These are phyloP conservation scores for Solanum clarkiae DNA, from an alignment of 257 asterid species.

Conservation along the genomic window DNA sequence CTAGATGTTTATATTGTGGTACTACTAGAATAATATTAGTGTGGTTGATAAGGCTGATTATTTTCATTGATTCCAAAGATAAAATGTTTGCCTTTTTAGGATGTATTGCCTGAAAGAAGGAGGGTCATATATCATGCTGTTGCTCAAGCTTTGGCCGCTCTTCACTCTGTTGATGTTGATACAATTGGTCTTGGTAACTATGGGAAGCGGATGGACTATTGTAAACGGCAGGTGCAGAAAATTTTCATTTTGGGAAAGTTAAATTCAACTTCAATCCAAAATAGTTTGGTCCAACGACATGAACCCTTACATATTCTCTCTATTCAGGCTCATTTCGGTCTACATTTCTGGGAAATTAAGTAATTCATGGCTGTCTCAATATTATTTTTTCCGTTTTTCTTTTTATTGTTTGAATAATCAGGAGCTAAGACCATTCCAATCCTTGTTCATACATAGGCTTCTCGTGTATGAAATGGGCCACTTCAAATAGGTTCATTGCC, in stretches of 20 bases:
- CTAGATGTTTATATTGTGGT: not conserved
- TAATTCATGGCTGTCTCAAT: too few relatives aligned
- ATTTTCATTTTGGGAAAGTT: not conserved
- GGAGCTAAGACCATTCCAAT: too few relatives aligned
- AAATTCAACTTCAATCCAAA: not conserved
- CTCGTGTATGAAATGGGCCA: too few relatives aligned
- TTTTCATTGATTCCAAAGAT: not conserved
- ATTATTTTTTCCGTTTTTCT: too few relatives aligned
- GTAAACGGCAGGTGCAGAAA: conserved; percentile 72
- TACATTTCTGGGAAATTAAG: not conserved
- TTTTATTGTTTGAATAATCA: too few relatives aligned
- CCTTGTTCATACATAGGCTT: too few relatives aligned
- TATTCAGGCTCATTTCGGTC: not conserved
- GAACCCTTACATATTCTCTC: not conserved
- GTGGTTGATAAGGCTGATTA: not conserved
- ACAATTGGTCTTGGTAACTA: conserved; percentile 60
- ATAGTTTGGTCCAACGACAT: not conserved
- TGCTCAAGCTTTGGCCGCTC: conserved; percentile 72
- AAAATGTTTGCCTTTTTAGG: conserved; percentile 28
- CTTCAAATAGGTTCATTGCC: too few relatives aligned
- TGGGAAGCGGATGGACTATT: conserved; percentile 70
- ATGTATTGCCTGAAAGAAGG: conserved; percentile 57
- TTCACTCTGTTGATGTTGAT: conserved; percentile 75
- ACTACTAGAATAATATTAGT: not conserved
- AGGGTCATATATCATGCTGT: conserved; percentile 56